Percentiles rank a stretch among this genome's conserved stretches.
These are phyloP conservation scores for Eragrostis curvula DNA, from an alignment of 176 grass and related monocot species.

Conservation along the genomic window DNA sequence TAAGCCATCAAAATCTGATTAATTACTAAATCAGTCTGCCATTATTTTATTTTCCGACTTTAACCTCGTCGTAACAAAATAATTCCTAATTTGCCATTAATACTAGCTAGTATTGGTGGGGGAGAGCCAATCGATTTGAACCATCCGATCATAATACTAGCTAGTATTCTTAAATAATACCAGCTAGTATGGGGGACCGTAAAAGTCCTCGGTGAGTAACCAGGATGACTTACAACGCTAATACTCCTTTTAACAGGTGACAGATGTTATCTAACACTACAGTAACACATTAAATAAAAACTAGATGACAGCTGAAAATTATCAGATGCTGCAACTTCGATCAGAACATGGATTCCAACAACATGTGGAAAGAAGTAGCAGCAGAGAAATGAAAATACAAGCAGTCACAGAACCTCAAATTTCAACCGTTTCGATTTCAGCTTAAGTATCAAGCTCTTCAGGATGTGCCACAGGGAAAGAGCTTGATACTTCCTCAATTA, in stretches of 20 bases:
- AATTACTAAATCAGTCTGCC: too few relatives aligned
- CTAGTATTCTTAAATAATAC: too few relatives aligned
- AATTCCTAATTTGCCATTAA: too few relatives aligned
- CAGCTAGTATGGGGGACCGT: too few relatives aligned
- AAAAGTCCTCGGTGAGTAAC: too few relatives aligned
- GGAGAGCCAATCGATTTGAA: too few relatives aligned
- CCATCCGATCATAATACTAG: too few relatives aligned
- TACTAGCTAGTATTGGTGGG: too few relatives aligned
- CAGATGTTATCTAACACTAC: background rate
- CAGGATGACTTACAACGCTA: background rate
- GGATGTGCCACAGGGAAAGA: constrained; percentile 6
- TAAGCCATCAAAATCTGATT: too few relatives aligned
- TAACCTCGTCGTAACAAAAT: too few relatives aligned
- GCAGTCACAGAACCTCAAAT: background rate
- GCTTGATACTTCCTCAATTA: background rate
- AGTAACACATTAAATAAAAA: background rate
- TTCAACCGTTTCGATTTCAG: constrained; percentile 29
- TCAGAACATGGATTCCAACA: background rate
- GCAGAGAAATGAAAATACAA: background rate
- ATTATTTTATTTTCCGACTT: too few relatives aligned
- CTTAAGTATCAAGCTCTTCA: background rate
- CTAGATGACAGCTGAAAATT: background rate
- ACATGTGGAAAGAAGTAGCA: background rate
- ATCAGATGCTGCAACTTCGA: background rate
- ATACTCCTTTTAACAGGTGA: background rate